Percentiles rank a stretch among this genome's conserved stretches.
These are phyloP conservation scores for Typha latifolia DNA, from an alignment of 176 grass and related monocot species.

Conservation along the genomic window DNA sequence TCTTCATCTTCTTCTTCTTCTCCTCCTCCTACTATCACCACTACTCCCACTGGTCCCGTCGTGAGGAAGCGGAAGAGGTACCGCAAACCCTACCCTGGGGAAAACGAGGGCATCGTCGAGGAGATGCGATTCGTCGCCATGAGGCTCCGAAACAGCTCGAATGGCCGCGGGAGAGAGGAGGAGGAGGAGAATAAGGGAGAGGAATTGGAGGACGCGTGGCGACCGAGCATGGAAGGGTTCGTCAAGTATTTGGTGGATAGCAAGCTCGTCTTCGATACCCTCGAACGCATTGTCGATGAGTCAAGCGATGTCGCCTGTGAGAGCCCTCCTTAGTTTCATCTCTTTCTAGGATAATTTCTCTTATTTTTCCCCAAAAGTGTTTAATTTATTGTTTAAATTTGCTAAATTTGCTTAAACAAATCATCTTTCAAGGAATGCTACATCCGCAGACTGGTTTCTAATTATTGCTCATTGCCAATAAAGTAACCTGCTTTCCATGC, in stretches of 20 bases:
- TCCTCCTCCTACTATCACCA: constrained; percentile 14
- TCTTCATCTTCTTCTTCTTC: constrained; percentile 24
- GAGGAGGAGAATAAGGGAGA: background rate
- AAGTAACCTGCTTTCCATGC: too few species aligned
- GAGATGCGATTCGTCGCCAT: constrained; percentile 98
- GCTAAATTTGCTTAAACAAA: too few species aligned
- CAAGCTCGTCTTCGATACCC: constrained; percentile 84
- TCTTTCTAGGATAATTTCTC: background rate
- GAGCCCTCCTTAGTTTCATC: constrained; percentile 5
- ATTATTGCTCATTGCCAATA: too few species aligned
- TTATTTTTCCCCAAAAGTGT: background rate
- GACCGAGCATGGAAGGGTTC: constrained; percentile 66
- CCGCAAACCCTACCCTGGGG: constrained; percentile 52
- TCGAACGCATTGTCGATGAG: constrained; percentile 69
- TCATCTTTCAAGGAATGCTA: too few species aligned
- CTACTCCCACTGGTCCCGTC: constrained; percentile 10
- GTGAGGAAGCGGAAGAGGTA: constrained; percentile 28
- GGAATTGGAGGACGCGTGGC: constrained; percentile 32
- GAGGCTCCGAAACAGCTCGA: constrained; percentile 44
- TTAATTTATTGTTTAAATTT: too few species aligned
- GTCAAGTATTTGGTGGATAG: constrained; percentile 74
- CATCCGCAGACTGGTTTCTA: too few species aligned
- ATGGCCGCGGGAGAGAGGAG: background rate
- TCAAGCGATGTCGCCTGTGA: constrained; percentile 82
- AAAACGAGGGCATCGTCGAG: constrained; percentile 68